Evolutionary conservation across 2,329 filamentous ascomycete species (phyloP).

Genomic region (Fusarium avenaceum): DNA sequence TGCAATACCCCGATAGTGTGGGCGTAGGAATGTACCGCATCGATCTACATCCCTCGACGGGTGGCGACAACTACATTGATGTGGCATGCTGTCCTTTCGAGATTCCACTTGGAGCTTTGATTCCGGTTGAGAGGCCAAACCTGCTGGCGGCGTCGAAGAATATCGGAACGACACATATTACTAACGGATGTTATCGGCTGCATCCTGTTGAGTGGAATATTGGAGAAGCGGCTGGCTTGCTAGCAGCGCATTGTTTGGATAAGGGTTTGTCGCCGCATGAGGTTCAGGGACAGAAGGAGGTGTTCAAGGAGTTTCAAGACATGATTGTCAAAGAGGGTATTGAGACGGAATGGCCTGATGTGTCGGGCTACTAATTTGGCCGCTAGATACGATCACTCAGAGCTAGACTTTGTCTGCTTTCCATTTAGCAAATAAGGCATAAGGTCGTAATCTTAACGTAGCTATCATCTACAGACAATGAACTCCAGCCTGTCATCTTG

Average conservation of each 20-base stretch:
- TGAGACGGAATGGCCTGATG: conserved; percentile 37
- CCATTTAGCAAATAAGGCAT: no score
- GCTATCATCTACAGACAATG: rapidly evolving
- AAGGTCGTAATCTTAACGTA: no score
- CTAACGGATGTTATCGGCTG: conserved; percentile 48
- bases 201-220: conserved; percentile 52
- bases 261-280: conserved; percentile 36
- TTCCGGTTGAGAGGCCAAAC: conserved; percentile 38
- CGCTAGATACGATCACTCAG: no score
- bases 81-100: conserved; percentile 50
- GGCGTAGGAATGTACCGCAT: conserved; percentile 51
- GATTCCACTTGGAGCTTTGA: conserved; percentile 46
- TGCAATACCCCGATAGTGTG: conserved; percentile 46
- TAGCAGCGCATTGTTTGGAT: conserved; percentile 47
- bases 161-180: conserved; percentile 50
- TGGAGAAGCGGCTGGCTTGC: conserved; percentile 45
- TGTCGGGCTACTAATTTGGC: conserved; percentile 28
- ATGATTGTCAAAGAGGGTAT: conserved; percentile 34
- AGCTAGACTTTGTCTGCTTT: no score
- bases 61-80: conserved; percentile 50
- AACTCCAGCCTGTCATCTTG: neutral
- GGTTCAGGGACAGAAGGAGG: conserved; percentile 30
- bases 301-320: conserved; percentile 20
- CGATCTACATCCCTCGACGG: conserved; percentile 48
- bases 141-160: conserved; percentile 49